Conservation (phyloP, 2,329 filamentous ascomycete genomes). For the Apiospora sp. region DNA sequence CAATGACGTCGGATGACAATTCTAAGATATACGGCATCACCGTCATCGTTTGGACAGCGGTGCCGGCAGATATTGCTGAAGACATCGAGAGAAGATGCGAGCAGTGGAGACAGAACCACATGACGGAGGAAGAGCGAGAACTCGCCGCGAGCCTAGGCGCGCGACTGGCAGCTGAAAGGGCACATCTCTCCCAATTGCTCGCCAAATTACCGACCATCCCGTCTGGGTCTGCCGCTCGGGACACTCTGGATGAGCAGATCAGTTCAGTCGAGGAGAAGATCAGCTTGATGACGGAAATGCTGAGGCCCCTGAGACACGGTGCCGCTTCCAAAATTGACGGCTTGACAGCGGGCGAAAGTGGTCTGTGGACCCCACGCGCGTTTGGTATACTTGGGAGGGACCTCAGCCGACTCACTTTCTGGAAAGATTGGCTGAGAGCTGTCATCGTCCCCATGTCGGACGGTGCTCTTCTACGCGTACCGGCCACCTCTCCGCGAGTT, state of each 20-base stretch:
- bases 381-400: constrained; percentile 94
- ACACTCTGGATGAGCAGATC: constrained; percentile 91
- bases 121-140: constrained; percentile 91
- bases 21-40: constrained; percentile 92
- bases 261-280: constrained; percentile 98
- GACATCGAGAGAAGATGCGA: constrained; percentile 85
- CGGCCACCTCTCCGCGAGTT: constrained; percentile 86
- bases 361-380: constrained; percentile 92
- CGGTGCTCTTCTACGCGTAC: constrained; percentile 81
- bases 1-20: constrained; percentile 94
- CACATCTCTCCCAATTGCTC: constrained; percentile 87
- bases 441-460: constrained; percentile 96
- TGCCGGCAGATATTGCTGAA: constrained; percentile 82
- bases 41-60: constrained; percentile 89
- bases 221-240: constrained; percentile 82
- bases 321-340: constrained; percentile 98
- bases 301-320: constrained; percentile 90
- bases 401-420: constrained; percentile 83
- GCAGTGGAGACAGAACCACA: constrained; percentile 83
- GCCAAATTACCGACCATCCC: constrained; percentile 81
- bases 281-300: constrained; percentile 91
- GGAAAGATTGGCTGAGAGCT: constrained; percentile 98
- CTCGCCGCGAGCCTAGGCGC: constrained; percentile 91
- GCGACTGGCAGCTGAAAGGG: constrained; percentile 84
- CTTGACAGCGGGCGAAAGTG: constrained; percentile 92